phyloP scores from a whole-genome alignment of 176 grass and related monocot species.

The Cenchrus purpureus region DNA sequence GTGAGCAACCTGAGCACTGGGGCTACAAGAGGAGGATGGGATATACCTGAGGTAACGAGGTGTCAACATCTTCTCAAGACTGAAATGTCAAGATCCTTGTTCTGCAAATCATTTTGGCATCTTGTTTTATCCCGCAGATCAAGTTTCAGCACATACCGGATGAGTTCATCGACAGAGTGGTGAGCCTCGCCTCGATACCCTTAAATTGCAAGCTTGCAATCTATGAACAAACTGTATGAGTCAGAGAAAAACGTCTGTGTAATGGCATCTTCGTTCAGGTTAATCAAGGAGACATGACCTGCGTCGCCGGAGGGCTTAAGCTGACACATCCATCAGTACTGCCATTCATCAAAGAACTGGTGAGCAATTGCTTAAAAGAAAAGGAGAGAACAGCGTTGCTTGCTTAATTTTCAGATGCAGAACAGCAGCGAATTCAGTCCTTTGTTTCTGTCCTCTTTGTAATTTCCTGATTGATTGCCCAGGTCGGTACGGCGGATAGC shows the following conservation, averaged over 20 bases:
- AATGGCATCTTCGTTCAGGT: conserved; percentile 41
- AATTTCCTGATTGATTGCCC: background rate
- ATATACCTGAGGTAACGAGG: conserved; percentile 55
- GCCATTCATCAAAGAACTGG: conserved; percentile 68
- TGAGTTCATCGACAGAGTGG: conserved; percentile 64
- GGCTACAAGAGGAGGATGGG: conserved; percentile 56
- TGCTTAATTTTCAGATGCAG: no score
- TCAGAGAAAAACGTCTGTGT: background rate
- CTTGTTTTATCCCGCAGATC: conserved; percentile 45
- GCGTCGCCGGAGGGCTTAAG: conserved; percentile 79
- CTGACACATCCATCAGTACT: conserved; percentile 67
- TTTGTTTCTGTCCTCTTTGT: background rate
- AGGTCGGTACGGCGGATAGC: conserved; percentile 77
- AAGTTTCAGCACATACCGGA: conserved; percentile 72
- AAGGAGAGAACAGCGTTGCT: background rate
- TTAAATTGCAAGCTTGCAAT: background rate
- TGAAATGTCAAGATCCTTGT: background rate
- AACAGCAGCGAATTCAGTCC: background rate
- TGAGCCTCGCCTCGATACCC: background rate
- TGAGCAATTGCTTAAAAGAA: conserved; percentile 37
- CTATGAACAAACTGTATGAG: background rate
- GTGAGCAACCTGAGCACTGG: conserved; percentile 67
- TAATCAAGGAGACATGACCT: conserved; percentile 58
- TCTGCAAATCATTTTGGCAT: background rate
- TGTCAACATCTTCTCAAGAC: background rate